Percentiles rank a stretch among this genome's conserved stretches.
These are phyloP conservation scores for Pythium brassicae DNA, from an alignment of 352 stramenopile genomes.

Conservation along the genomic window DNA sequence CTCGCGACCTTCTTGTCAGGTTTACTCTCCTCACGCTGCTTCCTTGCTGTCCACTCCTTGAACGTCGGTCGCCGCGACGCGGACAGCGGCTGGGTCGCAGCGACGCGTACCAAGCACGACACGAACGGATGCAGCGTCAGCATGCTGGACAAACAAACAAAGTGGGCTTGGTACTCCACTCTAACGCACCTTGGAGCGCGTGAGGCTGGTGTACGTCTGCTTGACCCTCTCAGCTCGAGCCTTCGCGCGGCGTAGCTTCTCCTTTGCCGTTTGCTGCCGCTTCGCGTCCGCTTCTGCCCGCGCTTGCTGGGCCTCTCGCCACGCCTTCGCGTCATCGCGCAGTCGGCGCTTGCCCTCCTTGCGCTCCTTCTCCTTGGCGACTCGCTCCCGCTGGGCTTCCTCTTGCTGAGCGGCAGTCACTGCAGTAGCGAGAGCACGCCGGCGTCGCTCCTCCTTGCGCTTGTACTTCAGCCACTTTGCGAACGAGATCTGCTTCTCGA, in stretches of 20 bases:
- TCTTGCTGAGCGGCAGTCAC: slow-evolving; percentile 13
- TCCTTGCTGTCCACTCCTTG: slow-evolving; percentile 12
- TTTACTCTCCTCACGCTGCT: slow-evolving; percentile 8
- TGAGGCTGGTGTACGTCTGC: slow-evolving; percentile 4
- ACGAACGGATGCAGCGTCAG: not conserved
- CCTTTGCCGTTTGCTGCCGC: slow-evolving; percentile 1
- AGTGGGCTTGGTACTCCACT: not conserved
- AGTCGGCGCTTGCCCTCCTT: slow-evolving; percentile 16
- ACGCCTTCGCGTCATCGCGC: slow-evolving; percentile 2
- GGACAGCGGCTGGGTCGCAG: not conserved
- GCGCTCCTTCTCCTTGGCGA: slow-evolving; percentile 15
- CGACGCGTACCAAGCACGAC: not conserved
- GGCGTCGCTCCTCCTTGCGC: slow-evolving; percentile 2
- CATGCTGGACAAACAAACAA: not conserved
- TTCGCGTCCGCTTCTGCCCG: slow-evolving; percentile 1
- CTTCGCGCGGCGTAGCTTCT: not conserved
- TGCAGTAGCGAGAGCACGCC: not conserved
- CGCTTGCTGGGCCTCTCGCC: slow-evolving; percentile 1
- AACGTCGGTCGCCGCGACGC: not conserved
- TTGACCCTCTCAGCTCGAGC: slow-evolving; percentile 9
- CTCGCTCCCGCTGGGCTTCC: slow-evolving; percentile 2
- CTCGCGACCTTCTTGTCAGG: not conserved
- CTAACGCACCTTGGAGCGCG: slow-evolving; percentile 1
- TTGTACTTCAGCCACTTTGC: slow-evolving; percentile 41
- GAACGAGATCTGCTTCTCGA: slow-evolving; percentile 43